phyloP scores from a whole-genome alignment of 2,329 filamentous ascomycete genomes.

The Epicoccum sorghinum region DNA sequence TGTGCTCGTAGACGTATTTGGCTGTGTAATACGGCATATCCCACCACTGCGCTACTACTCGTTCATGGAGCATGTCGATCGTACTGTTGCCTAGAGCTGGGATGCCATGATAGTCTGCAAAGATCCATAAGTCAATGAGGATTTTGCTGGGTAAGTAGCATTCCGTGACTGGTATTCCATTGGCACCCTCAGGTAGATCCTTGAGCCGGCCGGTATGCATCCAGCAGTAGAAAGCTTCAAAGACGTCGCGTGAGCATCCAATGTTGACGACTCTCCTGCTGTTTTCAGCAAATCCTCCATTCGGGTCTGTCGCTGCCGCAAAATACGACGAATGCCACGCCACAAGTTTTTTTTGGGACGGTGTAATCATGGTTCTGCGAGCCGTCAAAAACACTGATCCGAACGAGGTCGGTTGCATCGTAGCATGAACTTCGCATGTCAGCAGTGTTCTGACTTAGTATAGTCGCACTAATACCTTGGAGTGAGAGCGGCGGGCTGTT shows the following conservation, averaged over 20 bases:
- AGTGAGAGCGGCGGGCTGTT: no score
- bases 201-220: neutral
- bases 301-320: neutral
- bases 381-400: no score
- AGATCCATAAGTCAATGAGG: neutral
- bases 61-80: neutral
- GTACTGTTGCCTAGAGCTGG: neutral
- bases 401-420: no score
- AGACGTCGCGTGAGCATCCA: neutral
- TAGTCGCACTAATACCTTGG: no score
- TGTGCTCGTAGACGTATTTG: neutral
- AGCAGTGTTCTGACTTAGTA: no score
- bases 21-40: neutral
- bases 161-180: no score
- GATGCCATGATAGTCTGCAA: neutral
- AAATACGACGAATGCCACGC: constrained; percentile 2
- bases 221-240: neutral
- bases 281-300: neutral
- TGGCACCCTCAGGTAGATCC: neutral
- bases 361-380: no score
- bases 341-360: no score
- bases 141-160: fast-evolving
- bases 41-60: neutral
- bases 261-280: neutral
- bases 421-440: no score